Evolutionary conservation across 202 grass and related monocot genomes (phyloP).

Genomic region (Musa balbisiana): DNA sequence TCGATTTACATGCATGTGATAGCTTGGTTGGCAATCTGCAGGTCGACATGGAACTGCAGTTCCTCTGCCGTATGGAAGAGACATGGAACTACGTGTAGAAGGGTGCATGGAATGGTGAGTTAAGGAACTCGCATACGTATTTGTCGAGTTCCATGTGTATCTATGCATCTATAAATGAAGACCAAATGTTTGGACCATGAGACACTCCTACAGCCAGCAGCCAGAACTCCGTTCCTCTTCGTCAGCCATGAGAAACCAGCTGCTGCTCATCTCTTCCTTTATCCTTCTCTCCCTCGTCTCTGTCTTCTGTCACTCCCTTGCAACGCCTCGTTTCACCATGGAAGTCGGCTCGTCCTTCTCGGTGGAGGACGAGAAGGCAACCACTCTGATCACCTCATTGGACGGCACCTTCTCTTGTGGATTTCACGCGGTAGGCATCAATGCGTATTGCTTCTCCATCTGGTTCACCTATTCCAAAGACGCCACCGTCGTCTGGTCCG

Average conservation of each 20-base stretch:
- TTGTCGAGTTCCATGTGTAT: too few species aligned
- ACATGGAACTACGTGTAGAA: too few species aligned
- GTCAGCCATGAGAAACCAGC: not conserved
- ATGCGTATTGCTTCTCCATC: slow-evolving; percentile 55
- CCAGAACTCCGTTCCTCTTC: not conserved
- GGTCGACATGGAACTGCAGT: too few species aligned
- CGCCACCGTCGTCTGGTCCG: slow-evolving; percentile 44
- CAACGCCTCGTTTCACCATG: not conserved
- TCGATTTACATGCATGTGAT: too few species aligned
- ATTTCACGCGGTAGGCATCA: slow-evolving; percentile 46
- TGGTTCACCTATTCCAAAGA: slow-evolving; percentile 41
- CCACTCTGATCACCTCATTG: slow-evolving; percentile 27
- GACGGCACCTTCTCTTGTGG: slow-evolving; percentile 58
- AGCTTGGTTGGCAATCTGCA: too few species aligned
- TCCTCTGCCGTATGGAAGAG: too few species aligned
- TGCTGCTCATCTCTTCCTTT: not conserved
- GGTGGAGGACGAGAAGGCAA: not conserved
- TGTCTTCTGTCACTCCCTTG: not conserved
- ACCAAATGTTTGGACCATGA: too few species aligned
- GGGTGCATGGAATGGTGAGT: too few species aligned
- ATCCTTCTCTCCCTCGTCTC: not conserved
- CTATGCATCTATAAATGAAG: too few species aligned
- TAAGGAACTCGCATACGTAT: too few species aligned
- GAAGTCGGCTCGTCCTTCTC: not conserved
- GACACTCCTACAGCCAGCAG: too few species aligned